Evolutionary conservation across 257 asterid genomes (phyloP).

Genomic region (Solanum sejunctum): DNA sequence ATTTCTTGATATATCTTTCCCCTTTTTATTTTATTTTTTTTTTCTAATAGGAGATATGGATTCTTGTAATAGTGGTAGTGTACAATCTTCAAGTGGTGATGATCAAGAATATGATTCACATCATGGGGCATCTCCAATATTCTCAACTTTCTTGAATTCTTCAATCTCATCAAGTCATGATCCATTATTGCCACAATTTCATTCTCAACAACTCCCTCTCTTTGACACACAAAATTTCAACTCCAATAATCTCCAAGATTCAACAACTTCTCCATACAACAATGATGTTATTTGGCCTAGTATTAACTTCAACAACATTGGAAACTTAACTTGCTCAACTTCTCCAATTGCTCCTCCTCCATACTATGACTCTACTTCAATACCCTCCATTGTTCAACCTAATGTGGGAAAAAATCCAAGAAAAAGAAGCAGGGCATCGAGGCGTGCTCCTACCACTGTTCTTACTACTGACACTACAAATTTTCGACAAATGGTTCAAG

Average conservation of each 20-base stretch:
- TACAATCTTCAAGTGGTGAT: slow-evolving; percentile 4
- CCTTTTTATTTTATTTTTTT: background rate
- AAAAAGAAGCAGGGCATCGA: slow-evolving; percentile 9
- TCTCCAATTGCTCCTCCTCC: background rate
- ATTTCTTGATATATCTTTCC: background rate
- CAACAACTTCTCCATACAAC: background rate
- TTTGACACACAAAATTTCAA: background rate
- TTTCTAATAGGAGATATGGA: background rate
- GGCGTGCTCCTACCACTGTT: slow-evolving; percentile 11
- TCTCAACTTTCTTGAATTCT: background rate
- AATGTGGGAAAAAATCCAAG: background rate
- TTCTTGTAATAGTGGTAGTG: background rate
- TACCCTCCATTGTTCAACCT: background rate
- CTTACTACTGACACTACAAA: slow-evolving; percentile 10
- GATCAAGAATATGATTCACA: slow-evolving; percentile 4
- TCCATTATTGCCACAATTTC: background rate
- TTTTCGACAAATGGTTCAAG: slow-evolving; percentile 15
- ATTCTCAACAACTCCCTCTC: background rate
- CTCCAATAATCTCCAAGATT: background rate
- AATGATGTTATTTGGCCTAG: background rate
- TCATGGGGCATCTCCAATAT: background rate
- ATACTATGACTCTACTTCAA: background rate
- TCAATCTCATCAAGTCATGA: background rate
- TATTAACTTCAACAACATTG: background rate
- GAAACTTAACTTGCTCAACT: background rate